phyloP scores from a whole-genome alignment of 352 stramenopile species.

The Globisporangium cylindrosporum region DNA sequence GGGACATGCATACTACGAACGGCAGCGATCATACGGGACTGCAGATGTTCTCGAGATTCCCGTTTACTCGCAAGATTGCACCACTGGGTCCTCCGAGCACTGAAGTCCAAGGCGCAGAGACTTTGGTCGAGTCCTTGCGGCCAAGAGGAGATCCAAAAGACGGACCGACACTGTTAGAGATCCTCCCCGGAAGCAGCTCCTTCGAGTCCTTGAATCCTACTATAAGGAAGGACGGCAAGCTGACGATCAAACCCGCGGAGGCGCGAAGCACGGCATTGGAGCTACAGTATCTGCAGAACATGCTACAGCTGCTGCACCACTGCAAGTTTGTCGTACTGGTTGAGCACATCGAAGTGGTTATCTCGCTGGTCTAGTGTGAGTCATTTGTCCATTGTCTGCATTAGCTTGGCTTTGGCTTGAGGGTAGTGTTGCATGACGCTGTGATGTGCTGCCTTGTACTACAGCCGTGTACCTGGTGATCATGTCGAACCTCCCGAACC shows the following conservation, averaged over 20 bases:
- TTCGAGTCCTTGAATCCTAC: neutral
- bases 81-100: neutral
- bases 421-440: neutral
- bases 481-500: neutral
- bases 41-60: neutral
- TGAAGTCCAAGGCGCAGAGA: neutral
- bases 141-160: neutral
- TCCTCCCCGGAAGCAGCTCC: neutral
- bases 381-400: neutral
- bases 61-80: neutral
- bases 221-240: neutral
- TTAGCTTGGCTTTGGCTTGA: neutral
- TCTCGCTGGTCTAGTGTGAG: slow-evolving; percentile 7
- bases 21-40: neutral
- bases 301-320: slow-evolving; percentile 1
- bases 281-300: neutral
- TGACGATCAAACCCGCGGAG: neutral
- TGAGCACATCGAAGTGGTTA: slow-evolving; percentile 7
- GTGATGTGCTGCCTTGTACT: neutral
- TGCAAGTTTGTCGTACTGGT: neutral
- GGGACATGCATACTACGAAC: neutral
- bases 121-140: neutral
- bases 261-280: neutral
- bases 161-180: neutral
- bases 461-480: slow-evolving; percentile 1